Percentiles rank a stretch among this genome's conserved stretches.
Evolutionary conservation across 2,329 filamentous ascomycete species (phyloP).

Genomic region (Xylaria multiplex): DNA sequence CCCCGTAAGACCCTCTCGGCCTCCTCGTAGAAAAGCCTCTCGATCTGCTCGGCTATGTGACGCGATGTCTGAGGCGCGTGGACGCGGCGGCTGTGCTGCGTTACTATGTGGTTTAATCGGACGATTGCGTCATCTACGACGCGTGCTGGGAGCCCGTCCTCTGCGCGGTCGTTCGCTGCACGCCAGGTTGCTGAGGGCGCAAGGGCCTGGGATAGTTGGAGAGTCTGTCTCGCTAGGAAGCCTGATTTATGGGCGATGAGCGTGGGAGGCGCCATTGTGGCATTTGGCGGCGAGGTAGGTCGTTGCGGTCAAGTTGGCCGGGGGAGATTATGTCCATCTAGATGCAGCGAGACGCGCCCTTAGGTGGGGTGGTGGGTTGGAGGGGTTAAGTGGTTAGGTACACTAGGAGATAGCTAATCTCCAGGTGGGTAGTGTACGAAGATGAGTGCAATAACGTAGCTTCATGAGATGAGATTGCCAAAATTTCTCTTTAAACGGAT

Average conservation of each 20-base stretch:
- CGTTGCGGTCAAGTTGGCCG: too few relatives aligned
- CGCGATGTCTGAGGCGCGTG: slow-evolving; percentile 76
- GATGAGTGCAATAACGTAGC: too few relatives aligned
- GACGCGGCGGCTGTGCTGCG: slow-evolving; percentile 72
- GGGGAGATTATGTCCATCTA: too few relatives aligned
- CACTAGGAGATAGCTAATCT: too few relatives aligned
- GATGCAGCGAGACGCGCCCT: too few relatives aligned
- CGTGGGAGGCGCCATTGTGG: slow-evolving; percentile 58
- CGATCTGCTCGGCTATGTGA: slow-evolving; percentile 78
- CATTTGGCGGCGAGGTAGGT: neutral
- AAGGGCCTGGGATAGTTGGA: slow-evolving; percentile 69
- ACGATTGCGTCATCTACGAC: slow-evolving; percentile 66
- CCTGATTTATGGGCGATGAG: slow-evolving; percentile 70
- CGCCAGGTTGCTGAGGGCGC: slow-evolving; percentile 65
- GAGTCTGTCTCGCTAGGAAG: slow-evolving; percentile 72
- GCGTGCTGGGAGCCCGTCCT: slow-evolving; percentile 56
- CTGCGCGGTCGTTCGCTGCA: slow-evolving; percentile 56
- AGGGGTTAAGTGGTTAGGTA: too few relatives aligned
- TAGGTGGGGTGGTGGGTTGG: too few relatives aligned
- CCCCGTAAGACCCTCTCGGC: slow-evolving; percentile 50
- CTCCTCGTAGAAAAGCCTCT: slow-evolving; percentile 67
- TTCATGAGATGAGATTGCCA: too few relatives aligned
- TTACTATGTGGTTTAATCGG: slow-evolving; percentile 69
- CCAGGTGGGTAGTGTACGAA: too few relatives aligned
- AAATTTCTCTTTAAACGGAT: too few relatives aligned